phyloP scores from a whole-genome alignment of 1,139 yeast genomes.

The Sporopachydermia cereana region DNA sequence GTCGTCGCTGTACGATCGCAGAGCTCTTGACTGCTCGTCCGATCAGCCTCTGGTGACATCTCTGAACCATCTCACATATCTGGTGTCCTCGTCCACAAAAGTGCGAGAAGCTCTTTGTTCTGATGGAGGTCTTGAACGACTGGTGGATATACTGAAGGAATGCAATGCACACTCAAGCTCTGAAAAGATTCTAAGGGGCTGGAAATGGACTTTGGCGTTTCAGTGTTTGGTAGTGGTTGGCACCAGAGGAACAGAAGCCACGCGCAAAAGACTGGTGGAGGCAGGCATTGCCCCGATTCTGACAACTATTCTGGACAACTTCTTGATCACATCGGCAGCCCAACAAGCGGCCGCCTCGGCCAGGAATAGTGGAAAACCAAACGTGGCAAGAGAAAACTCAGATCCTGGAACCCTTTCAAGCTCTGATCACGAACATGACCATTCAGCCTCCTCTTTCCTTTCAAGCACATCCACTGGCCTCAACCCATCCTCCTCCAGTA shows the following conservation, averaged over 20 bases:
- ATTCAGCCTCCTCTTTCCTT: background rate
- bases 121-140: constrained; percentile 88
- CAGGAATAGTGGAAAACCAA: background rate
- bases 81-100: constrained; percentile 77
- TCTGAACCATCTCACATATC: constrained; percentile 74
- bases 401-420: too few relatives aligned
- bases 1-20: constrained; percentile 75
- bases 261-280: constrained; percentile 75
- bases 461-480: background rate
- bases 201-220: constrained; percentile 96
- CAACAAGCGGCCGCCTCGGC: constrained; percentile 5
- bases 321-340: constrained; percentile 25
- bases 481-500: background rate
- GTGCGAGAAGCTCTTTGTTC: constrained; percentile 80
- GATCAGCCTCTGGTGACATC: constrained; percentile 89
- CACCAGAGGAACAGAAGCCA: constrained; percentile 81
- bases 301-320: constrained; percentile 86
- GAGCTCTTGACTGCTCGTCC: constrained; percentile 86
- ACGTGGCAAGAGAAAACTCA: too few relatives aligned
- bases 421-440: background rate
- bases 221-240: constrained; percentile 88
- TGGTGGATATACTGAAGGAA: constrained; percentile 76
- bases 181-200: constrained; percentile 45
- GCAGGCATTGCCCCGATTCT: constrained; percentile 88
- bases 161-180: constrained; percentile 39